phyloP scores from a whole-genome alignment of 2,329 filamentous ascomycete genomes.

The Arthrobotrys conoides region DNA sequence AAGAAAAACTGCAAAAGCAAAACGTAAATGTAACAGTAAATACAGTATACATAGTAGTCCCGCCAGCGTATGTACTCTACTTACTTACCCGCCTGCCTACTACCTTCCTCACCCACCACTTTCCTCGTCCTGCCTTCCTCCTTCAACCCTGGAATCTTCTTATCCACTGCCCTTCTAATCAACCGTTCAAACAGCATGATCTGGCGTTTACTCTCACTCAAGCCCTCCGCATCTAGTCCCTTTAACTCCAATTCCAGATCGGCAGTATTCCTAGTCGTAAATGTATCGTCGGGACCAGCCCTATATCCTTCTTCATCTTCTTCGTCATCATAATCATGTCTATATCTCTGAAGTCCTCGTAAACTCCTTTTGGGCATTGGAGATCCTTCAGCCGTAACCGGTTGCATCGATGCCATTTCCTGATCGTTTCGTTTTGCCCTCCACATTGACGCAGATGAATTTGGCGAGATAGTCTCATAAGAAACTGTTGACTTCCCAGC shows the following conservation, averaged over 20 bases:
- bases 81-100: conserved; percentile 4
- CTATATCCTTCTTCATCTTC: conserved; percentile 18
- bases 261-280: conserved; percentile 41
- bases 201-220: conserved; percentile 58
- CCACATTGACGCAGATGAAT: conserved; percentile 56
- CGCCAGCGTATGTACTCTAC: background rate
- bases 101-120: background rate
- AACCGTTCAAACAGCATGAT: conserved; percentile 56
- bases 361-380: conserved; percentile 22
- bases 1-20: background rate
- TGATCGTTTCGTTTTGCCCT: conserved; percentile 25
- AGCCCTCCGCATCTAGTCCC: conserved; percentile 42
- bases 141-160: conserved; percentile 28
- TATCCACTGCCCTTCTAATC: conserved; percentile 57
- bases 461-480: conserved; percentile 56
- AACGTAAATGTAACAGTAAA: background rate
- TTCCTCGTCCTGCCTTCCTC: conserved; percentile 1
- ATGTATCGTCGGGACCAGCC: conserved; percentile 21
- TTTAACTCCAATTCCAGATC: conserved; percentile 54
- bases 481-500: conserved; percentile 31
- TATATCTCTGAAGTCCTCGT: background rate
- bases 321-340: conserved; percentile 22
- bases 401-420: background rate
- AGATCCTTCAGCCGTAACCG: conserved; percentile 30
- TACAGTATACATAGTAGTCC: conserved; percentile 3